Base-by-base conservation (phyloP, 1,284 basidiomycete species). In the Fomitopsis pinicola region DNA sequence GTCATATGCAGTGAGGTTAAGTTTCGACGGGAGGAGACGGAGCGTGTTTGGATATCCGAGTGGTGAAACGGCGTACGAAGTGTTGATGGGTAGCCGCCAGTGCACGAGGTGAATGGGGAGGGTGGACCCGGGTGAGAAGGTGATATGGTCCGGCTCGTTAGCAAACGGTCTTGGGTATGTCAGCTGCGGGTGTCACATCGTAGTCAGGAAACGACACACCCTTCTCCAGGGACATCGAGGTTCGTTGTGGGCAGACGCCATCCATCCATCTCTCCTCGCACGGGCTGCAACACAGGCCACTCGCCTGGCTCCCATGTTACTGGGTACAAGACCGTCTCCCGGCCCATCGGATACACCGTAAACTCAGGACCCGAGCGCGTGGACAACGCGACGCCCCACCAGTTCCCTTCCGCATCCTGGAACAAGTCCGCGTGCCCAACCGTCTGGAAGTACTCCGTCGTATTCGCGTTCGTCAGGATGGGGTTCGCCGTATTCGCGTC, bases 351-450 rank as follows among this genome's bases (percentile, higher is more conserved):
- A 26, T 36, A 54, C 12, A 38, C 52, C 2, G 52, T 54, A 17
- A 38, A 54, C 2, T 54, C 52, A 10, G 52, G 52, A 4, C 52
- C 52, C 7, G 52, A 54, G 33, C 52, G 52, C 28, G 52, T 54
- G 3, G 52, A 54, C 35, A 54, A n/a, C 52, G 52, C 52, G 52
- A 54, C 52, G n/a, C 52, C 52, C 52, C 52, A 54, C 52, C 52
- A 54, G 35, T 26, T 54, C 35, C 52, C 52, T n/a, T 22, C 52
- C 19, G 52, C 52, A 35, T 54, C 52, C 35, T 38, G 52, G 52
- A 54, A 54, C 35, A 54, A 38, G 35, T 54, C 52, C 22, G 52
- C 52, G 15, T 54, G 52, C 8, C 52, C 52, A 19, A 54, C 52
- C 2, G 52, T 54, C 52, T 54, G 52, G 35, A 54, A 54, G 19